phyloP scores from a whole-genome alignment of 2,329 filamentous ascomycete species.

The Leptosphaerulina australis region DNA sequence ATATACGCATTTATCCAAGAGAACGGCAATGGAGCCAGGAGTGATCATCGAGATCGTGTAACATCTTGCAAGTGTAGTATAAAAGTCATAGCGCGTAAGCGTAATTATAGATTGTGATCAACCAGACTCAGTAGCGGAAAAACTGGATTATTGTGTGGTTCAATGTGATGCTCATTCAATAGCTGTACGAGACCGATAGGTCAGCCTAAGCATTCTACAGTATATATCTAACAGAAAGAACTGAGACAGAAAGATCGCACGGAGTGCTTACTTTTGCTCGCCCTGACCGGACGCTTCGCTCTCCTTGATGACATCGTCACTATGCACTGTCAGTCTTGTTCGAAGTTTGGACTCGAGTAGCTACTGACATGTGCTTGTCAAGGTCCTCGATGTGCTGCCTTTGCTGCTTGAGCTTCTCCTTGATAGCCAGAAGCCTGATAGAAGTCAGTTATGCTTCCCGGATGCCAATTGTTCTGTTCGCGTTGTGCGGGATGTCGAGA shows the following conservation, averaged over 20 bases:
- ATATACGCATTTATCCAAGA: too few relatives aligned
- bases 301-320: conserved; percentile 76
- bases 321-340: conserved; percentile 48
- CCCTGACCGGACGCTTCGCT: conserved; percentile 69
- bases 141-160: too few relatives aligned
- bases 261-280: conserved; percentile 54
- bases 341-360: background rate
- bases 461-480: background rate
- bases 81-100: too few relatives aligned
- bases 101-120: too few relatives aligned
- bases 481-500: background rate
- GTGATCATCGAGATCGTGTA: too few relatives aligned
- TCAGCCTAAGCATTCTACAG: conserved; percentile 26
- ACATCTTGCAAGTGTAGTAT: too few relatives aligned
- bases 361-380: conserved; percentile 79
- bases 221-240: conserved; percentile 20
- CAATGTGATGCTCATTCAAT: conserved; percentile 13
- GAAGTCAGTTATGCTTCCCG: conserved; percentile 20
- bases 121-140: too few relatives aligned
- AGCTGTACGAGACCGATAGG: conserved; percentile 26
- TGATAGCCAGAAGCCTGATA: conserved; percentile 69
- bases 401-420: conserved; percentile 73
- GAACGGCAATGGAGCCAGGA: too few relatives aligned
- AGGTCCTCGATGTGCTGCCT: conserved; percentile 83
- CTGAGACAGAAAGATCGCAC: conserved; percentile 19